Evolutionary conservation across 2,329 filamentous ascomycete species (phyloP), one percentile per base, ranked within the genome.

Genomic region (Ceratocystis lukuohia): DNA sequence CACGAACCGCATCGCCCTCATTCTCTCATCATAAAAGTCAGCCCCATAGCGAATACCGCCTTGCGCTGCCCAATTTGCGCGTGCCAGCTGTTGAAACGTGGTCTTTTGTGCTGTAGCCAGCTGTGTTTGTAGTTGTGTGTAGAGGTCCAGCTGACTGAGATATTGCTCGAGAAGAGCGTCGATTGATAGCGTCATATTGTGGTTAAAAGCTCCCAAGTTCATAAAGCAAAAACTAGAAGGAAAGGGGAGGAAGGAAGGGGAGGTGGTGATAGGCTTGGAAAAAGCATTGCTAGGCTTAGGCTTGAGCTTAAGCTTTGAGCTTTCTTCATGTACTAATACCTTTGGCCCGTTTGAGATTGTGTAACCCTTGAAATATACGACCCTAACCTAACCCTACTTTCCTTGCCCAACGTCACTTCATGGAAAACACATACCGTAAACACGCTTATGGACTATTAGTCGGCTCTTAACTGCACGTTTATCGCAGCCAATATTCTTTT

Each of bases 41-140:
- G 79, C 80, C 2, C 88, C 88, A 72, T 88, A 91, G 53, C 84
- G 79, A 69, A 84, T 74, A 41, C 85, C 82, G 12, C 82, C 78
- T 72, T 84, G 79, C n/a, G 83, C 84, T 33, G 82, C 78, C 75
- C 89, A 91, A 75, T 91, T 91, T 69, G 89, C 88, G 67, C 88
- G 82, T n/a, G 88, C 86, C 50, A 92, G 78, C 69, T 78, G 76
- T 66, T 82, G 80, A 72, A 79, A 83, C 69, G 88, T 80, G 64
- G 76, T 76, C 22, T 80, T 76, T 69, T 89, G 81, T 22, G 82
- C 75, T 12, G 73, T 72, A 56, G 78, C 77, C 46, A 91, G 79
- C 56, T 80, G 73, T 30, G 76, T 72, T 68, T 83, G 83, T 2
- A 88, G 80, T 22, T 74, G 74, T 12, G 84, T 82, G 76, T 92